Percentiles rank a stretch among this genome's conserved stretches.
Conservation (phyloP, 108 stramenopile species). For the Nitzschia palea region DNA sequence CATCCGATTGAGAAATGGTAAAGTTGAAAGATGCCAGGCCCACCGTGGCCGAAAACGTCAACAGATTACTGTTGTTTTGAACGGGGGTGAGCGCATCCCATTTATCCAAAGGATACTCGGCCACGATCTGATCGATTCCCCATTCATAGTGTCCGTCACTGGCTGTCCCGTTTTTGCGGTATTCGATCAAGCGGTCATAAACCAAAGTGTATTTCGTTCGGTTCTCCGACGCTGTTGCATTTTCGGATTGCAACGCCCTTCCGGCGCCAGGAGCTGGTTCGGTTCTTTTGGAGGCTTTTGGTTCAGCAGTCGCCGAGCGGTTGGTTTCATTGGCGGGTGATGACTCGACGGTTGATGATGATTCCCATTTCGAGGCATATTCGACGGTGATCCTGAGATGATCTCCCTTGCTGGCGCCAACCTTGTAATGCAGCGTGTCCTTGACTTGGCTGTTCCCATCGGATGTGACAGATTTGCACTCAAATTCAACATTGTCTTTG, state of each 20-base stretch:
- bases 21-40: slow-evolving; percentile 10
- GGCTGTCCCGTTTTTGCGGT: slow-evolving; percentile 11
- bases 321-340: too few species aligned
- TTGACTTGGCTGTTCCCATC: background rate
- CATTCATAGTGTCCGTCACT: slow-evolving; percentile 15
- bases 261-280: too few species aligned
- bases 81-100: background rate
- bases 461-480: slow-evolving; percentile 3
- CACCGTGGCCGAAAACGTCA: slow-evolving; percentile 1
- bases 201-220: slow-evolving; percentile 22
- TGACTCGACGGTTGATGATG: too few species aligned
- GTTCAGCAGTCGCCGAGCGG: too few species aligned
- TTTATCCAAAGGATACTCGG: background rate
- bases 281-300: too few species aligned
- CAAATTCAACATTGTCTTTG: slow-evolving; percentile 11
- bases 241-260: background rate
- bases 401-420: background rate
- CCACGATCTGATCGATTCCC: slow-evolving; percentile 12
- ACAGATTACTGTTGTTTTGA: background rate
- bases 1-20: slow-evolving; percentile 17
- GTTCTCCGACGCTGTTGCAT: too few species aligned
- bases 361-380: slow-evolving; percentile 8
- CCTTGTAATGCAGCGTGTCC: slow-evolving; percentile 12
- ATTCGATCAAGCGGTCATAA: slow-evolving; percentile 35
- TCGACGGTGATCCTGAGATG: slow-evolving; percentile 7